A percentile compares a stretch with the other conserved stretches of the same genome.
These are phyloP conservation scores for Phytophthora pluvialis DNA, from an alignment of 352 stramenopile genomes.

Conservation along the genomic window DNA sequence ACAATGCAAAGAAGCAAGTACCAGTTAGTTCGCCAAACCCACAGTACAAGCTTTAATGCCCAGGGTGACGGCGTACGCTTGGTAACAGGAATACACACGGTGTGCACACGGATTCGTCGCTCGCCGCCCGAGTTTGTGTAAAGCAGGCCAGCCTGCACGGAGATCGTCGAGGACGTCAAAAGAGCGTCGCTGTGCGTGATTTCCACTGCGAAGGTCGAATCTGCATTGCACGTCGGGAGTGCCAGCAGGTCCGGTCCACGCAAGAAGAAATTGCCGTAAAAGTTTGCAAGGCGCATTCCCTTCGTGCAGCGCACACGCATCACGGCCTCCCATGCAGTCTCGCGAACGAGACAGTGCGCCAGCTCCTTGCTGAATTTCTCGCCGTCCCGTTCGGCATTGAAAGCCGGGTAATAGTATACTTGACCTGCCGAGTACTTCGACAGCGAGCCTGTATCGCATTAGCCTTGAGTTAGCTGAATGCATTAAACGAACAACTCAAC, in stretches of 20 bases:
- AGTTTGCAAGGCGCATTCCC: conserved; percentile 97
- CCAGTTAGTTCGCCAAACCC: neutral
- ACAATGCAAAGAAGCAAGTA: conserved; percentile 6
- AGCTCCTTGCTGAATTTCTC: conserved; percentile 95
- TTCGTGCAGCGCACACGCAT: conserved; percentile 98
- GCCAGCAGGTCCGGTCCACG: conserved; percentile 97
- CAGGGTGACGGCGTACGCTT: conserved; percentile 61
- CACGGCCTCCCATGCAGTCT: conserved; percentile 96
- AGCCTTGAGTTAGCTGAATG: conserved; percentile 12
- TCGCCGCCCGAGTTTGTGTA: conserved; percentile 98
- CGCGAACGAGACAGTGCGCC: conserved; percentile 89
- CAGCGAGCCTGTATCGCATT: conserved; percentile 70
- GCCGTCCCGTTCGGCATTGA: conserved; percentile 91
- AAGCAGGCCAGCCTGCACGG: conserved; percentile 96
- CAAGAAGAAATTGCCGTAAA: conserved; percentile 99
- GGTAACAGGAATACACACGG: conserved; percentile 94
- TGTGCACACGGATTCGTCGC: conserved; percentile 98
- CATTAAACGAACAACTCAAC: neutral
- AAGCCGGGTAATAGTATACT: conserved; percentile 97
- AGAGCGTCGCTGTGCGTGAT: conserved; percentile 97
- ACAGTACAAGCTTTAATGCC: neutral
- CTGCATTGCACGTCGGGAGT: conserved; percentile 95
- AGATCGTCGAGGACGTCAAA: conserved; percentile 94
- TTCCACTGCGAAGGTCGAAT: conserved; percentile 97
- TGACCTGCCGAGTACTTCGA: conserved; percentile 96